Base-by-base conservation (phyloP, 164 flowering plant genomes). In the Paratinospora sagittata region DNA sequence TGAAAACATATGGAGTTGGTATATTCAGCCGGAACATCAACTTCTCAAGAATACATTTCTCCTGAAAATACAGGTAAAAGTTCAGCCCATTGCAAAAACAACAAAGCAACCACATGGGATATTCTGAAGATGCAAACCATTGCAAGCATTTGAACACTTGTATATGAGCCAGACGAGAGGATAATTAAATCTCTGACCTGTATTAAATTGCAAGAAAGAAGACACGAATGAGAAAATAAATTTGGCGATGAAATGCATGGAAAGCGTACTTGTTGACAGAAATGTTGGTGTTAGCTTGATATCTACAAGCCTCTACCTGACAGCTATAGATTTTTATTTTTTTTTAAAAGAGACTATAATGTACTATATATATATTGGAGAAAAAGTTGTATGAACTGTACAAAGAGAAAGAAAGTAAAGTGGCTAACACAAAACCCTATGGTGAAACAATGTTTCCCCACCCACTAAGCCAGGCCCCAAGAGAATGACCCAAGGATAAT, bases 1-100 rank as follows among this genome's bases (percentile, higher is more conserved):
- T 88, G 81, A 93, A 93, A 52, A 93, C 97, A 78, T 93, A 91
- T 1, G 84, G 84, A 67, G 98, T 93, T 33, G 97, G 91, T 13
- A 71, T 49, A 79, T 91, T 93, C 8, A 93, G 80, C 64, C 98
- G 90, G 63, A 89, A 93, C 78, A 81, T 86, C 82, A 93, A 75
- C 76, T 81, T 83, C 75, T 80, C 87, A 47, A 91, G 88, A 47
- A 93, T 81, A 55, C 75, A 80, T 78, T 81, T 86, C 79, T 93
- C 98, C 98, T 93, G 96, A 57, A 77, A 78, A 70, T 27, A 67
- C 70, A 77, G 57, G 63, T n/a, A 26, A 67, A 66, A 16, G 33
- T 76, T 64, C 27, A 60, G 27, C 24, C n/a, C 33, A 7, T 65
- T 27, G n/a, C 33, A 60, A 70, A 61, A 39, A 24, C 9, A 62